Evolutionary conservation across 1,284 basidiomycete species (phyloP).

Genomic region (Sanghuangporus baumii): DNA sequence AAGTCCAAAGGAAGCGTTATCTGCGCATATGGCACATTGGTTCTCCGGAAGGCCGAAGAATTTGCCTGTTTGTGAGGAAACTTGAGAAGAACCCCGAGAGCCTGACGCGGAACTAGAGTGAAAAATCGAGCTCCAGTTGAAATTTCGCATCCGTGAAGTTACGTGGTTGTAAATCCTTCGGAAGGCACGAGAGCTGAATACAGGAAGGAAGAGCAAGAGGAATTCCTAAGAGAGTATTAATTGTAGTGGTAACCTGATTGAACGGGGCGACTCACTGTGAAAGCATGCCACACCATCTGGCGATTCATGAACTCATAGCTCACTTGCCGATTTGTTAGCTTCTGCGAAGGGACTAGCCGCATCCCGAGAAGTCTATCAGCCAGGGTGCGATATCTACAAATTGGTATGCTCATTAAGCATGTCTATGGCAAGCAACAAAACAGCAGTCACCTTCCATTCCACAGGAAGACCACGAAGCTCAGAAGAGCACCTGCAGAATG

Average conservation of each 20-base stretch:
- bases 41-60: conserved; percentile 58
- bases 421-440: not conserved
- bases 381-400: conserved; percentile 75
- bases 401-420: not conserved
- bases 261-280: conserved; percentile 63
- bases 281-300: conserved; percentile 98
- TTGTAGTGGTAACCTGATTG: not conserved
- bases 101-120: conserved; percentile 24
- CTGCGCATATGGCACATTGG: conserved; percentile 76
- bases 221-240: conserved; percentile 70
- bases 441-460: conserved; percentile 70
- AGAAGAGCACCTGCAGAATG: conserved; percentile 57
- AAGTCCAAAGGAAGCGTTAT: conserved; percentile 60
- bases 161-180: conserved; percentile 40
- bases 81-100: conserved; percentile 22
- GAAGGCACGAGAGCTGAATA: conserved; percentile 64
- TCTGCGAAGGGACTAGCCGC: conserved; percentile 69
- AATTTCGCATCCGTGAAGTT: conserved; percentile 1
- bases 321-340: conserved; percentile 75
- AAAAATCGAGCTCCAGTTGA: conserved; percentile 16
- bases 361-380: conserved; percentile 81
- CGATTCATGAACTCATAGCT: conserved; percentile 99
- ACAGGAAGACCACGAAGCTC: conserved; percentile 83
- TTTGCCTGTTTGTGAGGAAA: conserved; percentile 38
- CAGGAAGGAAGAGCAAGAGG: conserved; percentile 85